Evolutionary conservation across 306 rosid genomes (phyloP), one percentile per base, ranked within the genome.

Genomic region (Malus orientalis): DNA sequence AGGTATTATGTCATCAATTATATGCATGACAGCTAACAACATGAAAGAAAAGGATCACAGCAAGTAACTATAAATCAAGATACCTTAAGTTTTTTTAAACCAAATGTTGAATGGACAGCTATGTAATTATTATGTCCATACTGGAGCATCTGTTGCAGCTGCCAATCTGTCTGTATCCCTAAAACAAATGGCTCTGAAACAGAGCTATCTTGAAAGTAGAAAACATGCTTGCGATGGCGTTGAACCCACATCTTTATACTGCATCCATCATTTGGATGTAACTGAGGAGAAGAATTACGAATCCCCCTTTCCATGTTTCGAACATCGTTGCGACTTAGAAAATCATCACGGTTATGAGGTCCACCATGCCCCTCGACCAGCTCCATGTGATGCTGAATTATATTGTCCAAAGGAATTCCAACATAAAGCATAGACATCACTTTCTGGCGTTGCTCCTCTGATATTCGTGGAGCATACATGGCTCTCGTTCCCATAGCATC

Each of bases 101-200:
- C 90, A 83, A 89, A 88, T 66, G 82, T 57, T 64, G 93, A 88
- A 84, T 92, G 90, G 79, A 76, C 84, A 67, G 91, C 88, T 74
- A 89, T 71, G 25, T 83, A 82, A 66, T 90, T 74, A 74, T 79
- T 85, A 71, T 70, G 86, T 66, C 97, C 96, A 85, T 82, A 87
- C 30, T 54, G 90, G 79, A 92, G 82, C 91, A 89, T 88, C 84
- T 92, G 90, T 69, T 89, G 91, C 81, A 88, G 82, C 86, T 92
- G 97, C 96, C 97, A 92, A 72, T 92, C 97, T 66, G 97, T 88
- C 81, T 92, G 96, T 72, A 88, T 81, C 54, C 93, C 97, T 82
- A 92, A 67, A 38, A 92, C 76, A 85, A 92, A 89, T 47, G 89
- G 79, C 75, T 87, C 83, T 5, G 80, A 76, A 64, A 47, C 73